phyloP scores from a whole-genome alignment of 75 land plant genomes.

The Chamaecyparis obtusa region DNA sequence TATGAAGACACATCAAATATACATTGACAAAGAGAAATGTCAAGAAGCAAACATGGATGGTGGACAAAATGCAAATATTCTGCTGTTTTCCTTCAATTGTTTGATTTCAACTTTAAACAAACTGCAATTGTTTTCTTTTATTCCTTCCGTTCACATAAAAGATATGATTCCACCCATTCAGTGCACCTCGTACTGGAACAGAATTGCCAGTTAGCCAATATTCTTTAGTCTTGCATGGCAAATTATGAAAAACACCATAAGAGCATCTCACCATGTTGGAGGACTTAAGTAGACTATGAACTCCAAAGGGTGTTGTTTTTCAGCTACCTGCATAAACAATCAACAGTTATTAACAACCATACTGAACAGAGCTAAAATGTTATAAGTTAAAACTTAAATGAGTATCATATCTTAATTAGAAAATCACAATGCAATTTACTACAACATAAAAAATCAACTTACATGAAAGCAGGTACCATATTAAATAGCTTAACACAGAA shows the following conservation, averaged over 20 bases:
- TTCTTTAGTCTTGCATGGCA: background rate
- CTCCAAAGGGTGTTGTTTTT: background rate
- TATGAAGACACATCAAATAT: no score
- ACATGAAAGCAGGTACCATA: background rate
- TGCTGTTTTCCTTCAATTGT: background rate
- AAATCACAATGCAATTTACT: background rate
- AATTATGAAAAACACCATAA: background rate
- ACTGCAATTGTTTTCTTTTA: background rate
- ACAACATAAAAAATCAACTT: background rate
- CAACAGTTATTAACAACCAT: background rate
- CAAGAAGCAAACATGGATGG: background rate
- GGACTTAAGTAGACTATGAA: background rate
- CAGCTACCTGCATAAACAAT: background rate
- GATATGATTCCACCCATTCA: background rate
- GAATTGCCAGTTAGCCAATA: background rate
- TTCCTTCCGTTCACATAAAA: background rate
- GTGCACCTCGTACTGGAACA: background rate
- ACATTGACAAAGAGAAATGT: no score
- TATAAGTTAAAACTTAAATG: background rate
- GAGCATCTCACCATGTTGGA: constrained; percentile 1
- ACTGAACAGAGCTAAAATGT: background rate
- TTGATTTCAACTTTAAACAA: background rate
- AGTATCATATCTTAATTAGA: background rate
- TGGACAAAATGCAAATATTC: background rate
- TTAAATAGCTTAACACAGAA: background rate